Evolutionary conservation across 352 stramenopile species (phyloP).

Genomic region (Globisporangium viniferum): DNA sequence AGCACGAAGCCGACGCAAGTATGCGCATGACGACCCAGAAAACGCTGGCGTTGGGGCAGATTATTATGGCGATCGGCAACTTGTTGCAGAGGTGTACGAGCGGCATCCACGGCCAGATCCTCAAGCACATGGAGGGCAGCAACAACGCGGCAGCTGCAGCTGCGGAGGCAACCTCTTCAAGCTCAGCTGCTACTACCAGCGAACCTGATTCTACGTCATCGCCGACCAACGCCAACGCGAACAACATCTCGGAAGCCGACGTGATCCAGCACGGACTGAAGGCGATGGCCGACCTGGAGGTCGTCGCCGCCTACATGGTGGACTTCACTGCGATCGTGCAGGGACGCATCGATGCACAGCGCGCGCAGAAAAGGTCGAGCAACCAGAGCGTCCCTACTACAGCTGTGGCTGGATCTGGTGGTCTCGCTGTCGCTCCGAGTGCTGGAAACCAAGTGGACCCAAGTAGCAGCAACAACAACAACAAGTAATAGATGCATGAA

Average conservation of each 20-base stretch:
- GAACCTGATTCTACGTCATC: constrained; percentile 13
- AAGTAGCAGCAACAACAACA: background rate
- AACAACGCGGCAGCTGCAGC: constrained; percentile 25
- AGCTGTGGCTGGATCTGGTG: constrained; percentile 13
- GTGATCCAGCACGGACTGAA: constrained; percentile 83
- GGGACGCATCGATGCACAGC: constrained; percentile 60
- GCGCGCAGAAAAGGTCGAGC: constrained; percentile 59
- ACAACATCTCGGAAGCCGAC: constrained; percentile 72
- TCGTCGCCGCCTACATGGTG: constrained; percentile 92
- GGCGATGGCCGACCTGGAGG: constrained; percentile 88
- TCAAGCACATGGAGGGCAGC: constrained; percentile 83
- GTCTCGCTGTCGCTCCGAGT: background rate
- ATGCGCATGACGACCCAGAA: constrained; percentile 89
- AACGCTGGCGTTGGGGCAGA: constrained; percentile 88
- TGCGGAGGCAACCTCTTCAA: background rate
- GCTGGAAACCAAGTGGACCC: background rate
- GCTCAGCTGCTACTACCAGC: background rate
- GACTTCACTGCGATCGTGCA: constrained; percentile 89
- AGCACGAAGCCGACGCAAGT: constrained; percentile 87
- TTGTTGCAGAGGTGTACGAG: constrained; percentile 81
- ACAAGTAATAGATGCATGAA: background rate
- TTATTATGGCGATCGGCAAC: constrained; percentile 87
- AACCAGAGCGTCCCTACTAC: constrained; percentile 18
- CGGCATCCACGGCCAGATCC: constrained; percentile 82
- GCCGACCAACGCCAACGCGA: constrained; percentile 16